These are phyloP conservation scores for Rutstroemia sp. DNA, from an alignment of 2,329 filamentous ascomycete genomes.

Conservation along the genomic window DNA sequence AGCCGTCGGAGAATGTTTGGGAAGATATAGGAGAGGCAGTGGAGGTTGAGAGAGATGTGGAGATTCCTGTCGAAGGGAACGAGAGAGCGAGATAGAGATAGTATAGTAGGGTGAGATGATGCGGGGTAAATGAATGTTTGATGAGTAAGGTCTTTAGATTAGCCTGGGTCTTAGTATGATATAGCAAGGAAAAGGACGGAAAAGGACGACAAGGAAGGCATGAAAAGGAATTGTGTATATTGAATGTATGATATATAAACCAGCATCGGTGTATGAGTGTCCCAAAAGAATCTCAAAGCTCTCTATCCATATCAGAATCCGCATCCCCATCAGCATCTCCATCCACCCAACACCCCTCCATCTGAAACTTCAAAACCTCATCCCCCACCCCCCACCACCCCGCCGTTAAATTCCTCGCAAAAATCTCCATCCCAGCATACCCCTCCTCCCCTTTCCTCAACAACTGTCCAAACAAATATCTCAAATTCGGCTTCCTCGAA, in stretches of 20 bases:
- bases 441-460: slow-evolving; percentile 34
- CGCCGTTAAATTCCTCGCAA: slow-evolving; percentile 64
- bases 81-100: too few relatives aligned
- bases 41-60: slow-evolving; percentile 27
- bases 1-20: slow-evolving; percentile 13
- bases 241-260: too few relatives aligned
- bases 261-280: too few relatives aligned
- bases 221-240: too few relatives aligned
- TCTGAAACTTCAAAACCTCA: slow-evolving; percentile 64
- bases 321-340: not conserved
- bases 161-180: too few relatives aligned
- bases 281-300: too few relatives aligned
- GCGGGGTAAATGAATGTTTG: too few relatives aligned
- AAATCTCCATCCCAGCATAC: slow-evolving; percentile 63
- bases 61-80: slow-evolving; percentile 5
- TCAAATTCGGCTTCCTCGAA: slow-evolving; percentile 70
- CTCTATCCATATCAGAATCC: not conserved
- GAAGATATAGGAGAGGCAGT: slow-evolving; percentile 30
- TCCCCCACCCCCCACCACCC: slow-evolving; percentile 78
- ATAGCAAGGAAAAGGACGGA: too few relatives aligned
- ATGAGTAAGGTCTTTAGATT: too few relatives aligned
- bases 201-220: too few relatives aligned
- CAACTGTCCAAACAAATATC: slow-evolving; percentile 49
- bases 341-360: slow-evolving; percentile 37
- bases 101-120: too few relatives aligned